phyloP scores from a whole-genome alignment of 2,329 filamentous ascomycete species.

The Colletotrichum acutatum region DNA sequence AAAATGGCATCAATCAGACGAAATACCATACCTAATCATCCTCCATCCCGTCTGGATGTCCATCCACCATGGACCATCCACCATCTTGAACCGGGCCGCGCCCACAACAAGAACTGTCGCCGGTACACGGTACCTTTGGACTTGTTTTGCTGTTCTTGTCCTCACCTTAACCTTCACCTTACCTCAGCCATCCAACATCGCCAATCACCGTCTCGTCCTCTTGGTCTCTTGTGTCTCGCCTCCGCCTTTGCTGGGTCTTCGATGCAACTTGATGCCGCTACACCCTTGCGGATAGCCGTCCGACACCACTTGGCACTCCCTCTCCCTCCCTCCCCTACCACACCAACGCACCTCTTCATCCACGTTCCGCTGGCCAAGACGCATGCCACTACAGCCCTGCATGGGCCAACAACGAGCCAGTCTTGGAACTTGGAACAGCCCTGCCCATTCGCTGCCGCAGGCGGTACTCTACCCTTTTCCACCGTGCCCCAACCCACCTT shows the following conservation, averaged over 20 bases:
- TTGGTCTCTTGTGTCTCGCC: conserved; percentile 15
- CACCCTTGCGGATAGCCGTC: conserved; percentile 33
- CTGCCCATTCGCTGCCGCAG: conserved; percentile 34
- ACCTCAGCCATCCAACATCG: background rate
- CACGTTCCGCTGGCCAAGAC: conserved; percentile 32
- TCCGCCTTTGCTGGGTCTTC: conserved; percentile 32
- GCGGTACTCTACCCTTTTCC: conserved; percentile 33
- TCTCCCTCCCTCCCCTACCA: conserved; percentile 6
- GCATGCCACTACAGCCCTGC: conserved; percentile 34
- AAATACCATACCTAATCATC: conserved; percentile 26
- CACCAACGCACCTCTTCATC: conserved; percentile 4
- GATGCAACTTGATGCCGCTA: conserved; percentile 30
- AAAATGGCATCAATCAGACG: conserved; percentile 34
- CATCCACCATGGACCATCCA: conserved; percentile 10
- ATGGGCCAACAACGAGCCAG: conserved; percentile 30
- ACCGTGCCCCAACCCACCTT: conserved; percentile 32
- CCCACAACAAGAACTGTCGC: background rate
- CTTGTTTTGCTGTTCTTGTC: background rate
- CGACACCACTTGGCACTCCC: conserved; percentile 26
- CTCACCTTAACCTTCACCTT: conserved; percentile 23
- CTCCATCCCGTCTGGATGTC: conserved; percentile 13
- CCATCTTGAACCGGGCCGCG: conserved; percentile 1
- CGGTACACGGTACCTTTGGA: conserved; percentile 17
- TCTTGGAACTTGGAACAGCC: conserved; percentile 35
- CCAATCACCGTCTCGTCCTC: conserved; percentile 8